Percentiles rank a stretch among this genome's conserved stretches.
These are phyloP conservation scores for Kwoniella shandongensis DNA, from an alignment of 768 basidiomycete species.

Conservation along the genomic window DNA sequence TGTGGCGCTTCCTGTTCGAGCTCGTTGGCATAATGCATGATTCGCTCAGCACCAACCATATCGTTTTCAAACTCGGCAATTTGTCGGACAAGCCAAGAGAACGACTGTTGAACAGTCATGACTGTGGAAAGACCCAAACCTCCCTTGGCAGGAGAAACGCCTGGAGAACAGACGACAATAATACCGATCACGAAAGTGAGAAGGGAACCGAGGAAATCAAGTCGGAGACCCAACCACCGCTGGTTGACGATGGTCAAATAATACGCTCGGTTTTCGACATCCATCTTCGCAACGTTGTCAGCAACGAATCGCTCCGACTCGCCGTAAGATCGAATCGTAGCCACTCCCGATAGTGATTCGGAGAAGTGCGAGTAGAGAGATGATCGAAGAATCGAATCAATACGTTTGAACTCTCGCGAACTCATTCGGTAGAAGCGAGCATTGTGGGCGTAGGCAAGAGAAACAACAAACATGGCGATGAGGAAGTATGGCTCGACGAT, in stretches of 20 bases:
- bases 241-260: conserved; percentile 85
- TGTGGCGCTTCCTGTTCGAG: conserved; percentile 81
- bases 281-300: conserved; percentile 73
- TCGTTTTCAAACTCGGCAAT: conserved; percentile 79
- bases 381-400: conserved; percentile 78
- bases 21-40: conserved; percentile 68
- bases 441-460: conserved; percentile 65
- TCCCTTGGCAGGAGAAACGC: conserved; percentile 77
- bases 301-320: conserved; percentile 71
- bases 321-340: conserved; percentile 85
- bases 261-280: conserved; percentile 82
- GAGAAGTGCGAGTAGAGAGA: conserved; percentile 89
- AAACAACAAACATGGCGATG: conserved; percentile 66
- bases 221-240: conserved; percentile 76
- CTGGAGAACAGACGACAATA: conserved; percentile 71
- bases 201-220: conserved; percentile 79
- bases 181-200: conserved; percentile 77
- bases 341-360: conserved; percentile 79
- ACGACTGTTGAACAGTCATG: conserved; percentile 64
- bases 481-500: conserved; percentile 78
- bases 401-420: conserved; percentile 76
- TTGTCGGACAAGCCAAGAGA: conserved; percentile 52
- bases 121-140: conserved; percentile 79
- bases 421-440: conserved; percentile 81
- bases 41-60: conserved; percentile 70